These are phyloP conservation scores for Aspergillus aculeatus DNA, from an alignment of 2,329 filamentous ascomycete genomes.

Conservation along the genomic window DNA sequence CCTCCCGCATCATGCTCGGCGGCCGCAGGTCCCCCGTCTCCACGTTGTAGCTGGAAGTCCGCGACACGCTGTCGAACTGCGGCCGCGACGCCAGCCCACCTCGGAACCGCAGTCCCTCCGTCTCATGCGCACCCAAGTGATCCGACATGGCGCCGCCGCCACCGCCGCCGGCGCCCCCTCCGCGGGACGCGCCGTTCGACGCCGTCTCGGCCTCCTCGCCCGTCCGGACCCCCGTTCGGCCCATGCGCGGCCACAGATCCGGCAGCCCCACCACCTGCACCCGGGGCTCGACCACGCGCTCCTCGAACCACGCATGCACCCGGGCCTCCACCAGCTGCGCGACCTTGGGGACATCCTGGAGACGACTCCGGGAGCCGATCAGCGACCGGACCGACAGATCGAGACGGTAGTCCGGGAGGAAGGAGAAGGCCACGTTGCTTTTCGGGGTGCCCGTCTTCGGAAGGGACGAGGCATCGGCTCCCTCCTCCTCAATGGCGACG, in stretches of 20 bases:
- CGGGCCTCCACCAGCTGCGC: conserved; percentile 64
- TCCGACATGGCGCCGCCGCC: conserved; percentile 20
- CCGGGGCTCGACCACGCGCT: conserved; percentile 63
- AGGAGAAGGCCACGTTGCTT: conserved; percentile 92
- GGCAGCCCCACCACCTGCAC: conserved; percentile 65
- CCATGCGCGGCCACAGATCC: conserved; percentile 61
- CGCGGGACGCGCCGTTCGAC: conserved; percentile 33
- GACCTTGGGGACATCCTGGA: conserved; percentile 67
- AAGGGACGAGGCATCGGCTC: conserved; percentile 5
- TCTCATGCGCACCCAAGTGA: conserved; percentile 24
- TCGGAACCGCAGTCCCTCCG: conserved; percentile 37
- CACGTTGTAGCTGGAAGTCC: conserved; percentile 36
- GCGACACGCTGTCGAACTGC: conserved; percentile 32
- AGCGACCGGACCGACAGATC: conserved; percentile 65
- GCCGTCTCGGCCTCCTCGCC: conserved; percentile 44
- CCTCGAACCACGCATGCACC: conserved; percentile 67
- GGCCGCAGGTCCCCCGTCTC: conserved; percentile 33
- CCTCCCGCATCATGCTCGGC: conserved; percentile 34
- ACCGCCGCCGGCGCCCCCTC: neutral
- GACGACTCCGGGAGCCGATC: conserved; percentile 60
- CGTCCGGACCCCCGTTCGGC: conserved; percentile 45
- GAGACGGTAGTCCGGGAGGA: conserved; percentile 64
- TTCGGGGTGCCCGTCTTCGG: conserved; percentile 57
- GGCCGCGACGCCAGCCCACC: conserved; percentile 27
- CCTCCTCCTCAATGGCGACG: conserved; percentile 1